A percentile compares a stretch with the other conserved stretches of the same genome.
Conservation (phyloP, 257 asterid genomes). For the Rubia yunnanensis region DNA sequence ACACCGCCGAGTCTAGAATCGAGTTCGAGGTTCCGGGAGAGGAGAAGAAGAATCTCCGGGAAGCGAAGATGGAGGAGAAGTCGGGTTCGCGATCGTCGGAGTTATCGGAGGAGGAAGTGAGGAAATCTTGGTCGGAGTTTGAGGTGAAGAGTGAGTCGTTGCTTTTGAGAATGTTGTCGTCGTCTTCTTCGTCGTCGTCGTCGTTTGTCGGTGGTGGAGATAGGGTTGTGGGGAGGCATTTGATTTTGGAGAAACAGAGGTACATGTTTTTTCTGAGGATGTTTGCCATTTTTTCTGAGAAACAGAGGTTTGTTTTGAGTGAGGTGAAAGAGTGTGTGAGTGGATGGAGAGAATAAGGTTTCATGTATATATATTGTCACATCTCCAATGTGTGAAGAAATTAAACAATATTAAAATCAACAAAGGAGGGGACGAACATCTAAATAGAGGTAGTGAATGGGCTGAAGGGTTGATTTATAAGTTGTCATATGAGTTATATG, state of each 20-base stretch:
- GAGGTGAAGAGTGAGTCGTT: conserved; percentile 48
- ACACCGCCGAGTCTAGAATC: conserved; percentile 31
- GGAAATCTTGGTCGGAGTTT: conserved; percentile 21
- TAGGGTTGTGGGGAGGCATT: conserved; percentile 46
- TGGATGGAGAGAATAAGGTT: neutral
- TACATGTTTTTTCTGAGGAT: conserved; percentile 43
- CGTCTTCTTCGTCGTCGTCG: conserved; percentile 17
- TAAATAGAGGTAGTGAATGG: too few species aligned
- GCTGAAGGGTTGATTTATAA: too few species aligned
- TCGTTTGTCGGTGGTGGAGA: conserved; percentile 22
- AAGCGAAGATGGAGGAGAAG: conserved; percentile 54
- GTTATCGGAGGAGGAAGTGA: conserved; percentile 16
- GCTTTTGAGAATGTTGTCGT: conserved; percentile 22
- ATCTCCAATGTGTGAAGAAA: too few species aligned
- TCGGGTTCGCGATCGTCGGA: conserved; percentile 30
- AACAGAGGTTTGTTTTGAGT: neutral
- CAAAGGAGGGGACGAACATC: too few species aligned
- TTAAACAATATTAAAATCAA: too few species aligned
- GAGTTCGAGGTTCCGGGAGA: conserved; percentile 77
- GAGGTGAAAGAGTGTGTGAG: conserved; percentile 1
- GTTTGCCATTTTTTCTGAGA: conserved; percentile 47
- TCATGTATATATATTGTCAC: too few species aligned
- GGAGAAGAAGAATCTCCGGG: conserved; percentile 74
- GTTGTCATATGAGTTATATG: too few species aligned
- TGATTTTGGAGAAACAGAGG: conserved; percentile 60